Percentiles rank a stretch among this genome's conserved stretches.
Evolutionary conservation across 306 rosid species (phyloP).

Genomic region (Mimosa bimucronata): DNA sequence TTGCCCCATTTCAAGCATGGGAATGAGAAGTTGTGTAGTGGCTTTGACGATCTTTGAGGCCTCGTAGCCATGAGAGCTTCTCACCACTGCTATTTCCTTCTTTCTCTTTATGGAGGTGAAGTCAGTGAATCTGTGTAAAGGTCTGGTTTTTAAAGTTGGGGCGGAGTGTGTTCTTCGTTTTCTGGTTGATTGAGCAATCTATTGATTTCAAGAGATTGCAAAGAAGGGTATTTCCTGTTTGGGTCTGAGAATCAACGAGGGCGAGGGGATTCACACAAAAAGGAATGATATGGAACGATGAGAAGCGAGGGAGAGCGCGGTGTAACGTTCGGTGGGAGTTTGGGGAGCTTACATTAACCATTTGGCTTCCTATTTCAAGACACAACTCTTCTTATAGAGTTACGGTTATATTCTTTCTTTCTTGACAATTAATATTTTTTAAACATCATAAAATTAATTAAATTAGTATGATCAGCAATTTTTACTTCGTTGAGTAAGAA

Average conservation of each 20-base stretch:
- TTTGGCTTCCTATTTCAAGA: conserved; percentile 1
- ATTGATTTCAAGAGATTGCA: neutral
- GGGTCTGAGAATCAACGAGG: neutral
- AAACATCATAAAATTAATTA: neutral
- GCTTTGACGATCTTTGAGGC: conserved; percentile 50
- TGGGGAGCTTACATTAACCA: neutral
- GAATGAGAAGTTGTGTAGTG: conserved; percentile 54
- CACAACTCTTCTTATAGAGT: neutral
- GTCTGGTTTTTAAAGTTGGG: neutral
- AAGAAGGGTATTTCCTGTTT: neutral
- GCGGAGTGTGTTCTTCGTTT: neutral
- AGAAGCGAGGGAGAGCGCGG: conserved; percentile 17
- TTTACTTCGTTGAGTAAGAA: neutral
- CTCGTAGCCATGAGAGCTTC: conserved; percentile 40
- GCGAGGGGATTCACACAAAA: neutral
- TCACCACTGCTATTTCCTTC: conserved; percentile 22
- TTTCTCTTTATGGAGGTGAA: conserved; percentile 12
- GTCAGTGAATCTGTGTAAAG: neutral
- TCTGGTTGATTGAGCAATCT: neutral
- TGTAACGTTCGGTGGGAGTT: conserved; percentile 35
- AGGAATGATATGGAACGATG: neutral
- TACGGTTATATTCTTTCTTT: too few relatives aligned
- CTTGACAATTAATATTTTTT: too few relatives aligned
- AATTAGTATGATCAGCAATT: neutral
- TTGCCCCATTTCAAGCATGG: conserved; percentile 55